A percentile compares a stretch with the other conserved stretches of the same genome.
phyloP scores from a whole-genome alignment of 305 asterid genomes.

The Ajuga reptans region DNA sequence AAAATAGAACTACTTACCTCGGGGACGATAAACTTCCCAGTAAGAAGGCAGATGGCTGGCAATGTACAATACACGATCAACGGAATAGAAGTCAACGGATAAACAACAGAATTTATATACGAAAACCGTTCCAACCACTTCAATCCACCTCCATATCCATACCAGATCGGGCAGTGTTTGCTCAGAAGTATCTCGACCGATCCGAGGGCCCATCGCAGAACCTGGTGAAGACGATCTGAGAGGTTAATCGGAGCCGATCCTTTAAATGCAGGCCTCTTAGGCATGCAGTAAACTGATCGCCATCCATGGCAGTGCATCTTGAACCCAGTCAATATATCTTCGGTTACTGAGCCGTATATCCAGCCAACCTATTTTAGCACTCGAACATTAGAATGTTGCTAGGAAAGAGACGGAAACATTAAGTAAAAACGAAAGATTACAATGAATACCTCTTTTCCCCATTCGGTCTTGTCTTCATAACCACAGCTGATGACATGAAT shows the following conservation, averaged over 20 bases:
- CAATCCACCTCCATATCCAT: conserved; percentile 79
- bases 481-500: conserved; percentile 86
- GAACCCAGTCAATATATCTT: conserved; percentile 78
- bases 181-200: conserved; percentile 79
- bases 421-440: background rate
- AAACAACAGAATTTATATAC: conserved; percentile 70
- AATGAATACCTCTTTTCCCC: conserved; percentile 78
- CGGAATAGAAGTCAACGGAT: conserved; percentile 80
- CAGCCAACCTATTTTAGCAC: conserved; percentile 60
- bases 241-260: conserved; percentile 84
- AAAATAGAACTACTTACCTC: conserved; percentile 41
- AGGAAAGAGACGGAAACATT: background rate
- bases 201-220: conserved; percentile 89
- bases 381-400: background rate
- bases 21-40: conserved; percentile 70
- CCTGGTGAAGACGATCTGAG: conserved; percentile 85
- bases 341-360: conserved; percentile 82
- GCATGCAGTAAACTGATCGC: conserved; percentile 77
- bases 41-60: conserved; percentile 82
- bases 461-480: conserved; percentile 83
- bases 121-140: conserved; percentile 71
- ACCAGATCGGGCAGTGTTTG: conserved; percentile 82
- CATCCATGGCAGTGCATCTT: conserved; percentile 89
- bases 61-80: conserved; percentile 64
- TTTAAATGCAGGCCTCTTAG: conserved; percentile 66